Evolutionary conservation across 148 eudicot genomes (phyloP), one percentile per base, ranked within the genome.

Genomic region (Rhododendron simsii): DNA sequence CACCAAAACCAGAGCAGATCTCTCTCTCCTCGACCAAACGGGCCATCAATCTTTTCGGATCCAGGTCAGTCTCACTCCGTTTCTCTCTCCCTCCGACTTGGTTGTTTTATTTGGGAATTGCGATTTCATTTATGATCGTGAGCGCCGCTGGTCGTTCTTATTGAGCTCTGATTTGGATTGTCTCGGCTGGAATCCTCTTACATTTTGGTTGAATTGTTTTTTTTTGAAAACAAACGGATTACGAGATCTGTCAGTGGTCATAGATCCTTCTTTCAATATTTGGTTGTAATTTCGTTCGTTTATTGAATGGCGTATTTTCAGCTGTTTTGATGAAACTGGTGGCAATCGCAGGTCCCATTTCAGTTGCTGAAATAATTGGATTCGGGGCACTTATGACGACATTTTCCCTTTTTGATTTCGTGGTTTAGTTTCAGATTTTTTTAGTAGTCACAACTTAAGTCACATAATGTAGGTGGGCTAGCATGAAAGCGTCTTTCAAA

Each of bases 1-100:
- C 13, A 26, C 39, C 76, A 11, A 14, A 14, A 30, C 76, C 76
- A 81, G 87, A 86, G 81, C 87, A 53, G 87, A 86, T 85, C 69
- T 80, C 12, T 39, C 83, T 80, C 48, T 48, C 48, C n/a, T 12
- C 79, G 69, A 33, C 7, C 78, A 2, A 47, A 3, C 74, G 9
- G 78, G 18, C 3, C 65, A 33, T 51, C 81, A 21, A 84, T 84
- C 81, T 74, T 73, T 33, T 9, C n/a, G 30, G 35, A 30, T 80
- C 55, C 80, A 48, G 78, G 79, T 86, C 33, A 80, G 79, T 65
- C 51, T 12, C 26, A 35, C 55, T 41, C 65, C n/a, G 18, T 57
- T 15, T 85, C 77, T 67, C 26, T 59, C 7, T n/a, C 11, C 35
- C 39, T 61, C 53, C 67, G 9, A 45, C 33, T 37, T 16, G 47